Conservation (phyloP, 805 yeast genomes). For the Sungouiozyma intestinalis region DNA sequence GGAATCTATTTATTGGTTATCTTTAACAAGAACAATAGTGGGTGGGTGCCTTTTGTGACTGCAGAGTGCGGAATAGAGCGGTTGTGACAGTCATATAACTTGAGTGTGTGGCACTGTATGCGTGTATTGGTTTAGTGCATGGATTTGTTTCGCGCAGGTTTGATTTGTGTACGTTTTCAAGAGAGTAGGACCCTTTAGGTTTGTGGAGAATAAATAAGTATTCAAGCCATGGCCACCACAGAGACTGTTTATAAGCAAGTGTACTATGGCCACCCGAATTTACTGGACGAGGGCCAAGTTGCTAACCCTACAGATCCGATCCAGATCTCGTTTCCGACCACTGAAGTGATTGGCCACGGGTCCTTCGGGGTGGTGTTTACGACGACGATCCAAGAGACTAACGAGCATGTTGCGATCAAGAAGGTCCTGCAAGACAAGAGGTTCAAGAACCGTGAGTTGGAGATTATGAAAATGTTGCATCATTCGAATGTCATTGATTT, state of each 20-base stretch:
- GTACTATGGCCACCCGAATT: slow-evolving; percentile 10
- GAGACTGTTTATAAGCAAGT: slow-evolving; percentile 26
- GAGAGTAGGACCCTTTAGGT: not conserved
- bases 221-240: slow-evolving; percentile 14
- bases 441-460: slow-evolving; percentile 88
- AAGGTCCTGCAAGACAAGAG: slow-evolving; percentile 93
- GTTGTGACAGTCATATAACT: not conserved
- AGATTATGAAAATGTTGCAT: slow-evolving; percentile 82
- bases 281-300: not conserved
- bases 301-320: slow-evolving; percentile 8
- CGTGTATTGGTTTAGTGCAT: not conserved
- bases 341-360: slow-evolving; percentile 94
- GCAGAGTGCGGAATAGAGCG: no score
- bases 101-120: not conserved
- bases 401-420: slow-evolving; percentile 83
- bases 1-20: no score
- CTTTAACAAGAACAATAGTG: no score
- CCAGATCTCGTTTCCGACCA: slow-evolving; percentile 64
- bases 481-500: slow-evolving; percentile 85
- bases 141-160: no score
- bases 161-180: not conserved
- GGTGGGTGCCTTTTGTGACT: no score
- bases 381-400: slow-evolving; percentile 62
- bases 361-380: slow-evolving; percentile 98
- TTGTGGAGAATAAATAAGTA: slow-evolving; percentile 8